Evolutionary conservation across 2,329 filamentous ascomycete genomes (phyloP).

Genomic region (Arthrocladium fulminans): DNA sequence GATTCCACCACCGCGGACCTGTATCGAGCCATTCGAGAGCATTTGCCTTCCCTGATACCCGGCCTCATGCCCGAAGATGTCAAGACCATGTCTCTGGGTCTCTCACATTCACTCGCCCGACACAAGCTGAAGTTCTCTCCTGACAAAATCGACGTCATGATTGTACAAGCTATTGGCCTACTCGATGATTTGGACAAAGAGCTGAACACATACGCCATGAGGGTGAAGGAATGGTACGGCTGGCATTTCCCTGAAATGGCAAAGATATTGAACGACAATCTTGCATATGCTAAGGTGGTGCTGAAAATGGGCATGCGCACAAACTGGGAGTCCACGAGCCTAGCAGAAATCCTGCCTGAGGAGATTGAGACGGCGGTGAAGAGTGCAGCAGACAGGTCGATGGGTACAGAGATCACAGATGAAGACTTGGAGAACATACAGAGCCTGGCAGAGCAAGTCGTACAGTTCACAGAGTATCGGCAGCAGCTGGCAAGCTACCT

Average conservation of each 20-base stretch:
- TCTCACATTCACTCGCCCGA: conserved; percentile 90
- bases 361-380: conserved; percentile 90
- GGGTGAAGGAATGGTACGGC: conserved; percentile 99
- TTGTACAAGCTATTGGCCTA: conserved; percentile 89
- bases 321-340: conserved; percentile 65
- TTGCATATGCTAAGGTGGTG: conserved; percentile 84
- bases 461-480: conserved; percentile 84
- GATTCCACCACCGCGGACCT: conserved; percentile 77
- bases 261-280: conserved; percentile 93
- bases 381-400: conserved; percentile 88
- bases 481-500: conserved; percentile 81
- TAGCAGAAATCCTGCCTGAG: conserved; percentile 86
- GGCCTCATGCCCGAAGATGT: conserved; percentile 77
- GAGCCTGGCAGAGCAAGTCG: conserved; percentile 83
- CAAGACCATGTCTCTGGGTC: conserved; percentile 88
- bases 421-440: conserved; percentile 92
- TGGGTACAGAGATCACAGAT: conserved; percentile 93
- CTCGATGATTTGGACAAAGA: conserved; percentile 98
- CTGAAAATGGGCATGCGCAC: conserved; percentile 81
- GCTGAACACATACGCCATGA: conserved; percentile 96
- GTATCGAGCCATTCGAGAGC: conserved; percentile 87
- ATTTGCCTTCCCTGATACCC: conserved; percentile 82
- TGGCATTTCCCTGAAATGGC: conserved; percentile 99
- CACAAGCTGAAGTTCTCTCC: conserved; percentile 98
- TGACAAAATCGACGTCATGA: conserved; percentile 99